Evolutionary conservation across 1,139 yeast genomes (phyloP), one percentile per base, ranked within the genome.

Genomic region (Scheffersomyces insectosa): DNA sequence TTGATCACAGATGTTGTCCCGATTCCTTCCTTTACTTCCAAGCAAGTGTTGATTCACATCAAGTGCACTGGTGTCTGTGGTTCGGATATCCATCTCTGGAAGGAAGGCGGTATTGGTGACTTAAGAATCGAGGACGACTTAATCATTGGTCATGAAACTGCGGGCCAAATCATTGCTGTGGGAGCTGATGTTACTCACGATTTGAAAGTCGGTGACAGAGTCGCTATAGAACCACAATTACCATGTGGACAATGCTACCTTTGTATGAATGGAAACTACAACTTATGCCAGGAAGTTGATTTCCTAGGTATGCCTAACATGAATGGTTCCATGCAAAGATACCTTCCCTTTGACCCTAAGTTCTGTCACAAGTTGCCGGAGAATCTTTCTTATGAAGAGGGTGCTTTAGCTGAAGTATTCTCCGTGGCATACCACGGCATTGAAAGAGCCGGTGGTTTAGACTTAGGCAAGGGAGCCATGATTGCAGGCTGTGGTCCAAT

Each of bases 41-140:
- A 40, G 25, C 50, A 51, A 20, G 54, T 49, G 7, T 36, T 45
- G 15, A 61, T 79, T 37, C 82, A 78, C 49, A 68, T 80, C 45
- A 63, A 70, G 40, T 74, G 77, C 44, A 64, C 69, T 33, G 72
- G 71, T 30, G 63, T 68, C 43, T 68, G 72, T 53, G 72, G 70
- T 25, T 58, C 65, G 20, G 71, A 66, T 42, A 61, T 65, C 39
- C 70, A 65, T 42, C 59, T 61, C 45, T 66, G 68, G 67, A 62
- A 64, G 43, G 49, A 56, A 14, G 70, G 70, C 28, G 61, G 57
- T 28, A 65, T 64, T 41, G 71, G 71, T 37, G 65, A 63, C 29
- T 55, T 65, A 42, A 51, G 45, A 14, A 47, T 56, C 34, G 48
- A 48, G 25, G 38, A 56, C 54, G 62, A 60, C 39, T 52, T 63